These are phyloP conservation scores for Dispira parvispora DNA, from an alignment of 192 early-diverging fungal genomes.

Conservation along the genomic window DNA sequence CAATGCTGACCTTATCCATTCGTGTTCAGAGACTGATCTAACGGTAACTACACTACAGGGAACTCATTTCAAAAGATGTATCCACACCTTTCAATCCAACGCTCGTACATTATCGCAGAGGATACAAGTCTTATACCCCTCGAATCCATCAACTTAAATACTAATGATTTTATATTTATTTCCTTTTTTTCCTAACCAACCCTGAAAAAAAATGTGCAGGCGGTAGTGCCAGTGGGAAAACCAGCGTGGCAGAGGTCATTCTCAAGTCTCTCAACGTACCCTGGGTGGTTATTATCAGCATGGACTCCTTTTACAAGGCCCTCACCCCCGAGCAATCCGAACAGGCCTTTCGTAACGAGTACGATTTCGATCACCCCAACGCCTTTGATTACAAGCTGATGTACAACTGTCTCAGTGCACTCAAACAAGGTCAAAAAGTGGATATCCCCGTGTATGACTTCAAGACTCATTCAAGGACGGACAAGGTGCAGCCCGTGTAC, in stretches of 20 bases:
- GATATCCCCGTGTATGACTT: constrained; percentile 89
- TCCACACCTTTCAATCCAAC: no score
- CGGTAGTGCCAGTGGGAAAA: constrained; percentile 72
- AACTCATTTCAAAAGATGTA: no score
- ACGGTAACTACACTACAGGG: no score
- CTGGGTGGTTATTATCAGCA: constrained; percentile 80
- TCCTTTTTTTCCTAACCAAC: no score
- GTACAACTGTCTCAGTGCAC: constrained; percentile 44
- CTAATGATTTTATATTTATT: no score
- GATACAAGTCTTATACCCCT: no score
- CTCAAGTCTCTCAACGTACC: constrained; percentile 56
- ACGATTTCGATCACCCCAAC: constrained; percentile 86
- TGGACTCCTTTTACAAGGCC: constrained; percentile 92
- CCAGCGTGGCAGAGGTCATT: constrained; percentile 58
- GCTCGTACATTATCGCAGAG: no score
- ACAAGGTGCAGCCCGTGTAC: constrained; percentile 57
- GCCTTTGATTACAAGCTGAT: constrained; percentile 74
- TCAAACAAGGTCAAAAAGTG: constrained; percentile 65
- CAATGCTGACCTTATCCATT: no score
- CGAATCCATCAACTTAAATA: no score
- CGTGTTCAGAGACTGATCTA: no score
- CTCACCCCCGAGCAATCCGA: constrained; percentile 58
- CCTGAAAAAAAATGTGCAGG: neutral
- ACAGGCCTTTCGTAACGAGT: constrained; percentile 47
- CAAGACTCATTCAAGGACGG: constrained; percentile 52